phyloP scores from a whole-genome alignment of 2,329 filamentous ascomycete genomes.

The Emmonsia crescens region DNA sequence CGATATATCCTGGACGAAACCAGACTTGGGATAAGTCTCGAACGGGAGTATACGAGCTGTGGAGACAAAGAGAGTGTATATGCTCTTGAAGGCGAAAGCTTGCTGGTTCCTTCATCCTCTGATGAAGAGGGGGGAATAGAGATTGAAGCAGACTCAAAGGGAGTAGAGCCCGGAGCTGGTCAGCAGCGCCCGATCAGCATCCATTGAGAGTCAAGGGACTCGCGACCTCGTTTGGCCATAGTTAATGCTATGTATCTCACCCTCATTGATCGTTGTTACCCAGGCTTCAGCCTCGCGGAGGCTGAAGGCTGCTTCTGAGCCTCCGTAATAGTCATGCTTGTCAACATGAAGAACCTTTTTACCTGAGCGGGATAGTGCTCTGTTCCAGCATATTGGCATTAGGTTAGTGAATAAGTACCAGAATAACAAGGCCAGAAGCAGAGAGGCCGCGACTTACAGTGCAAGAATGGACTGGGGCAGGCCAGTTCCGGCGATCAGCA shows the following conservation, averaged over 20 bases:
- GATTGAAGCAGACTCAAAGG: conserved; percentile 32
- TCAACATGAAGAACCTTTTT: conserved; percentile 90
- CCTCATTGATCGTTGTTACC: conserved; percentile 41
- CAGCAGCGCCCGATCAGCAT: conserved; percentile 10
- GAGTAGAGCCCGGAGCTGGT: conserved; percentile 24
- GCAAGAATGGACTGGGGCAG: conserved; percentile 69
- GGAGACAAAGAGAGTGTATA: conserved; percentile 80
- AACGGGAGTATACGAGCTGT: conserved; percentile 75
- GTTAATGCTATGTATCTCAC: conserved; percentile 18
- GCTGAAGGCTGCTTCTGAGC: conserved; percentile 72
- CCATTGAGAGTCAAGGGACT: conserved; percentile 16
- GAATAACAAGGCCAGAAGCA: conserved; percentile 40
- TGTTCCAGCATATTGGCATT: conserved; percentile 34
- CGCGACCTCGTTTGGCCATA: not conserved
- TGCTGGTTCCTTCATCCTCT: conserved; percentile 11
- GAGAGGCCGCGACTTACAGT: conserved; percentile 44
- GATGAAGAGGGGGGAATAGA: conserved; percentile 13
- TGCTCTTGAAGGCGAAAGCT: conserved; percentile 48
- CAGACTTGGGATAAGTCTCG: conserved; percentile 62
- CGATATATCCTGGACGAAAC: conserved; percentile 83
- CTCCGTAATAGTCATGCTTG: conserved; percentile 78
- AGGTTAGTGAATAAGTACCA: conserved; percentile 50
- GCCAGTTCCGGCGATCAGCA: conserved; percentile 67
- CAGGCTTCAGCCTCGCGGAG: conserved; percentile 71
- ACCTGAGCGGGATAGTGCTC: conserved; percentile 80